phyloP scores from a whole-genome alignment of 2,329 filamentous ascomycete species.

The Botrytis pseudocinerea region DNA sequence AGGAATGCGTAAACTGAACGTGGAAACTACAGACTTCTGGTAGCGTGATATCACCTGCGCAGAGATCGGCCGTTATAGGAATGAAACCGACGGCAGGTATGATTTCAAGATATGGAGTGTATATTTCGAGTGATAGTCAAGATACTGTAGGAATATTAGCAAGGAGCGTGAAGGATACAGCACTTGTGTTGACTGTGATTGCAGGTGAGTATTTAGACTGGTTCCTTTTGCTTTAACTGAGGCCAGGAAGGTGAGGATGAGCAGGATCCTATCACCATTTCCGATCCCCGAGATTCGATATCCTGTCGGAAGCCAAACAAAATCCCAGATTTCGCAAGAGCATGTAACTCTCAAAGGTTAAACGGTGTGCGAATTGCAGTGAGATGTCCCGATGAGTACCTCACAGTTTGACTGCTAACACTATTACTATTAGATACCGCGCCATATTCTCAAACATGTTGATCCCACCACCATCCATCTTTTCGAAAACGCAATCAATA shows the following conservation, averaged over 20 bases:
- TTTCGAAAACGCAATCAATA: conserved; percentile 11
- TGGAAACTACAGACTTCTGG: conserved; percentile 47
- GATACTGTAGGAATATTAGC: conserved; percentile 57
- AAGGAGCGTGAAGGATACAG: conserved; percentile 62
- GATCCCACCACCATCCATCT: not conserved
- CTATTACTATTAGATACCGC: not conserved
- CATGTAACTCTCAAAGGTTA: not conserved
- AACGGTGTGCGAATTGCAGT: conserved; percentile 19
- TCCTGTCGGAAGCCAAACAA: not conserved
- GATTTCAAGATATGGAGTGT: conserved; percentile 59
- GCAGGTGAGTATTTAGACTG: conserved; percentile 46
- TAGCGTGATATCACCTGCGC: conserved; percentile 58
- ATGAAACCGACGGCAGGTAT: conserved; percentile 67
- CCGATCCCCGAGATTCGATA: conserved; percentile 7
- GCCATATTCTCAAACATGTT: conserved; percentile 4
- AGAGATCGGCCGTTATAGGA: conserved; percentile 60
- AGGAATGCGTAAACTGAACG: conserved; percentile 15
- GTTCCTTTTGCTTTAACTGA: not conserved
- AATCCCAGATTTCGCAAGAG: not conserved
- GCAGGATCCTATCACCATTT: conserved; percentile 8
- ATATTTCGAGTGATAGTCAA: conserved; percentile 62
- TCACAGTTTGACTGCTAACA: not conserved
- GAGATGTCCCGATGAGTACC: not conserved
- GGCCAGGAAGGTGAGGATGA: not conserved
- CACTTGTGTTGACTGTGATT: conserved; percentile 61